Evolutionary conservation across 1,139 yeast species (phyloP), one percentile per base, ranked within the genome.

Genomic region (Pneumocystis murina): DNA sequence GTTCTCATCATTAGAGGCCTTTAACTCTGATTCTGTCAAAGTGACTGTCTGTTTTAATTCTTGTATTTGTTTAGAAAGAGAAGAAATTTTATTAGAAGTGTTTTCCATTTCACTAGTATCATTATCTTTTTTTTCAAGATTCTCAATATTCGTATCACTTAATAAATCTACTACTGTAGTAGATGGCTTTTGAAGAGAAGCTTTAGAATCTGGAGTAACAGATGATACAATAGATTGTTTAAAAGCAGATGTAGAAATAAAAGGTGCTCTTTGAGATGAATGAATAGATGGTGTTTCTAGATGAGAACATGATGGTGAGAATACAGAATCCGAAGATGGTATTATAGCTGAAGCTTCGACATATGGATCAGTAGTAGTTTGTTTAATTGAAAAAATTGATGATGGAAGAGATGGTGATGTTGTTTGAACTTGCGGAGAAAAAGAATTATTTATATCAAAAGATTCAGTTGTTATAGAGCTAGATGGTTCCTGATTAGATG

Each of bases 21-120:
- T 78, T 64, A 91, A 79, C 70, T 92, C 97, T 66, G 82, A 83
- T 70, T 86, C 91, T 0, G 95, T 89, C 67, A 84, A 81, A 33
- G 82, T 78, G 68, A 89, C 85, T 75, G 85, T 87, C 41, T 84
- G 86, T 67, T 84, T 84, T 41, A 87, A 79, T 20, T 79, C 80
- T 0, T 86, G 78, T 1, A 95, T 87, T 75, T 91, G 96, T 28
- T 81, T 76, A 1, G 90, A 81, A 68, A 90, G 78, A 0, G 96
- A 86, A 67, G 84, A 84, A 66, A 89, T 84, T 75, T 91, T 96
- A 70, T 86, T 88, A 0, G 95, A 86, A 61, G 87, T 79, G 70
- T 91, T 89, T 20, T 96, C 96, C 73, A 88, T 80, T 69, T 89
- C 96, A 2, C 92, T 82, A 17, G 94, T 84, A 2, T 95, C 91